Evolutionary conservation across 345 rosid genomes (phyloP), one percentile per base, ranked within the genome.

Genomic region (Rubroshorea leprosula): DNA sequence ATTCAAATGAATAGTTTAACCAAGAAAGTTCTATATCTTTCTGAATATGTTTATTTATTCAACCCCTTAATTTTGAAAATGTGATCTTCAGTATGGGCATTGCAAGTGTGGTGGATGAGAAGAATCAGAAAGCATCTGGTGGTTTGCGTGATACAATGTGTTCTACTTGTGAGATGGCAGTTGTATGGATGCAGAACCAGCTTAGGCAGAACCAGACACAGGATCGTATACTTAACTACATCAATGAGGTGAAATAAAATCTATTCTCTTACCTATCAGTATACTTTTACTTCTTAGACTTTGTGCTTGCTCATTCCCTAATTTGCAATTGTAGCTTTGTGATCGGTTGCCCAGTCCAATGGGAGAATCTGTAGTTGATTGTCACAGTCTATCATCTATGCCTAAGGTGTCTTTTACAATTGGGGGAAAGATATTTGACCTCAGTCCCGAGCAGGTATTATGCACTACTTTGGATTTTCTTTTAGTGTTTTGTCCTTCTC

Each of bases 281-380:
- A 19, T 47, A 22, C 62, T 61, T 45, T 35, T 8, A 35, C 41
- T 35, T 0, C 35, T 60, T 55, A 13, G 23, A 16, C 25, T 20
- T 49, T 20, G 16, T 45, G 44, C 25, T 48, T 51, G 51, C 60
- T 53, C n/a, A 51, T 50, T 21, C 24, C 25, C 7, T 41, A 39
- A 46, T 47, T 55, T 46, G 27, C 47, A 19, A 49, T 48, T 73
- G 54, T 72, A 83, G 89, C 78, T 86, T 19, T 86, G 94, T 61
- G 83, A 77, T 29, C 76, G 82, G 4, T 43, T 86, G 66, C 89
- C 94, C 7, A 83, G 87, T 68, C 89, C 87, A 13, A 79, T 77
- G 85, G 94, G 94, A 48, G 80, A 86, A 72, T 86, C 87, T 5
- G 69, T 68, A 6, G 87, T 86, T 43, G 94, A 83, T 46, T 86